Percentiles rank a stretch among this genome's conserved stretches.
Evolutionary conservation across 2,329 filamentous ascomycete genomes (phyloP).

Genomic region (Tolypocladium sp.): DNA sequence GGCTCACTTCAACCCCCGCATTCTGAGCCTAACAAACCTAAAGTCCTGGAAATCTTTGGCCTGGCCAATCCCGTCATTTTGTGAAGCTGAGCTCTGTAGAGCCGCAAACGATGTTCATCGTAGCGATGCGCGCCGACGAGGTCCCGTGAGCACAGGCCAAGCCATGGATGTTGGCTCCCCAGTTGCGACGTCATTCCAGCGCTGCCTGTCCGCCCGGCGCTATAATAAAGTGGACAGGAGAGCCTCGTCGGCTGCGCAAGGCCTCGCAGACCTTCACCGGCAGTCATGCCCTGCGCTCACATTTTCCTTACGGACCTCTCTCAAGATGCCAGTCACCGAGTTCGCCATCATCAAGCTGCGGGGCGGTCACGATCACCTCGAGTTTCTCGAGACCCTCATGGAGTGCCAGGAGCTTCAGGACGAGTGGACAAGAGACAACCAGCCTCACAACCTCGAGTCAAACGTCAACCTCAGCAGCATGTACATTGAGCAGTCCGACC

Average conservation of each 20-base stretch:
- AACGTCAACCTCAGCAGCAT: slow-evolving; percentile 24
- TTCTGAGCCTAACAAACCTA: neutral
- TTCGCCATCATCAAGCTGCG: slow-evolving; percentile 25
- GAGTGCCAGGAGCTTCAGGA: slow-evolving; percentile 25
- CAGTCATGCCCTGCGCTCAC: neutral
- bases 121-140: neutral
- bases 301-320: neutral
- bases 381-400: slow-evolving; percentile 22
- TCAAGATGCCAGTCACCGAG: slow-evolving; percentile 29
- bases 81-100: neutral
- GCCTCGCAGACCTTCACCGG: neutral
- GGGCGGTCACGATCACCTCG: slow-evolving; percentile 17
- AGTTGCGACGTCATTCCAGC: neutral
- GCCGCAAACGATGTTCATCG: neutral
- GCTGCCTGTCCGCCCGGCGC: neutral
- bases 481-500: slow-evolving; percentile 24
- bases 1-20: neutral
- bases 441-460: slow-evolving; percentile 22
- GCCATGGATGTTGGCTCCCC: too few species aligned
- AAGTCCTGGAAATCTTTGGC: neutral
- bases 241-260: neutral
- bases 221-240: neutral
- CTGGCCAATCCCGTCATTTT: neutral
- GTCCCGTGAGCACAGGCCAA: neutral
- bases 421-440: slow-evolving; percentile 27